These are phyloP conservation scores for Amniculicola lignicola DNA, from an alignment of 495 filamentous ascomycete genomes.

Conservation along the genomic window DNA sequence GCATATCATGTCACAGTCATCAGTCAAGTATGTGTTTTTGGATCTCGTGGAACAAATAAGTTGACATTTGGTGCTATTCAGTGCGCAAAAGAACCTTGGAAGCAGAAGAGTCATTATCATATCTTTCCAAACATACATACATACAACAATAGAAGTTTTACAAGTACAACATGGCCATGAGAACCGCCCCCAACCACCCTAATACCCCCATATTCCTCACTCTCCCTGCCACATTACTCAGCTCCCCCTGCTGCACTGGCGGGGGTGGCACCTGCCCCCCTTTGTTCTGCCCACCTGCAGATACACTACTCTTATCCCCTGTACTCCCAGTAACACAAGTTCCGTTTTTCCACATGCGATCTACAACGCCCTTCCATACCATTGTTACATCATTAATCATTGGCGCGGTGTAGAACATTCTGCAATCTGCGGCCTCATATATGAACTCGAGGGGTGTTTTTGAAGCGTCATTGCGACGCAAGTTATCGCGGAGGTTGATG, in stretches of 20 bases:
- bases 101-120: too few relatives aligned
- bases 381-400: constrained; percentile 22
- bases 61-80: too few relatives aligned
- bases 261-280: constrained; percentile 7
- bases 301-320: constrained; percentile 11
- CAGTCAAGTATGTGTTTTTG: too few relatives aligned
- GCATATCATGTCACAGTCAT: too few relatives aligned
- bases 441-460: constrained; percentile 32
- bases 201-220: neutral
- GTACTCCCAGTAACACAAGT: constrained; percentile 25
- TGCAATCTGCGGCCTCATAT: constrained; percentile 33
- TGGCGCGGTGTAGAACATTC: constrained; percentile 26
- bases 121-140: too few relatives aligned
- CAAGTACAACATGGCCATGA: too few relatives aligned
- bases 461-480: constrained; percentile 18
- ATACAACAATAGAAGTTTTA: too few relatives aligned
- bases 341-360: constrained; percentile 21
- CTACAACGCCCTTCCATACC: constrained; percentile 28
- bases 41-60: too few relatives aligned
- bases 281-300: constrained; percentile 17
- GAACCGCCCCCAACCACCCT: neutral
- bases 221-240: neutral
- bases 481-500: constrained; percentile 26
- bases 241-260: neutral
- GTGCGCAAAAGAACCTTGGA: too few relatives aligned